These are phyloP conservation scores for Sclerotinia borealis DNA, from an alignment of 2,329 filamentous ascomycete species.

Conservation along the genomic window DNA sequence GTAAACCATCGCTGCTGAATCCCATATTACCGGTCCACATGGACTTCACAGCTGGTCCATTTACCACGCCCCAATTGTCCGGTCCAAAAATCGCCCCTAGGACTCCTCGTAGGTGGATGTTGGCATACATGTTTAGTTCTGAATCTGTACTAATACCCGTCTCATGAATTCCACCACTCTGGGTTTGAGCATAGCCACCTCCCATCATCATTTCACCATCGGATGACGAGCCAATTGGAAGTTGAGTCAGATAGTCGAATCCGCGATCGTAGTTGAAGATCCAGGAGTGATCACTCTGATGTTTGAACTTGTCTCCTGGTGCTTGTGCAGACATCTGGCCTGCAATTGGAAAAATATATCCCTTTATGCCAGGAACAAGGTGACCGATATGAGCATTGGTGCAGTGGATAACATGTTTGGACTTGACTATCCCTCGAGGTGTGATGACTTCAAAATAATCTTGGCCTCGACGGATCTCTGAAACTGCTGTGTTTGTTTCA, in stretches of 20 bases:
- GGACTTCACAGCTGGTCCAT: conserved; percentile 32
- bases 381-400: conserved; percentile 63
- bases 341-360: conserved; percentile 54
- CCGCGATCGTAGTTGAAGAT: conserved; percentile 6
- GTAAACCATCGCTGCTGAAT: background rate
- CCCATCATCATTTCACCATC: conserved; percentile 7
- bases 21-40: conserved; percentile 20
- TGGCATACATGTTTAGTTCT: background rate
- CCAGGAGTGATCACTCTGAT: conserved; percentile 5
- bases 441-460: conserved; percentile 44
- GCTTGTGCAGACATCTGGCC: conserved; percentile 26
- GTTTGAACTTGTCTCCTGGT: background rate
- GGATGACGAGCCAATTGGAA: background rate
- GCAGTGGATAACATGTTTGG: conserved; percentile 55
- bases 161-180: background rate
- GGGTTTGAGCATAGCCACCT: background rate
- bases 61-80: conserved; percentile 43
- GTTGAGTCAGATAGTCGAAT: conserved; percentile 7
- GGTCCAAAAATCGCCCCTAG: conserved; percentile 14
- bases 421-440: conserved; percentile 45
- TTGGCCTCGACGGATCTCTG: conserved; percentile 15
- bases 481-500: conserved; percentile 40
- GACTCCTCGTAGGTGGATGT: background rate
- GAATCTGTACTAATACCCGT: background rate
- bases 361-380: conserved; percentile 44